phyloP scores from a whole-genome alignment of 208 protist genomes.

The Porcisia hertigi region DNA sequence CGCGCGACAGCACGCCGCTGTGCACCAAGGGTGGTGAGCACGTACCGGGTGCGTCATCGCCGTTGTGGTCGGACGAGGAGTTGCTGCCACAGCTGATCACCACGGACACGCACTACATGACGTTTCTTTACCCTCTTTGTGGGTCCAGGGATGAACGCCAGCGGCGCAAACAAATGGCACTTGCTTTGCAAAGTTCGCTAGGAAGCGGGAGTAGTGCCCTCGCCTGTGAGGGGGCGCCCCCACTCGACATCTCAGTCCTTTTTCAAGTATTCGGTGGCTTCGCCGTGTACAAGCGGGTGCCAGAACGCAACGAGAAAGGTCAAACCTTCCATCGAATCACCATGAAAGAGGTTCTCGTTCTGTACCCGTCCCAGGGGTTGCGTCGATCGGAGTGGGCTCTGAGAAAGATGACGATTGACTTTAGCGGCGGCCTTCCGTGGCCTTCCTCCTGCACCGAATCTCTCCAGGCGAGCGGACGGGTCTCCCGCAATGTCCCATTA shows the following conservation, averaged over 20 bases:
- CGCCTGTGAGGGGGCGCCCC: conserved; percentile 7
- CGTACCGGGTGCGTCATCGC: conserved; percentile 49
- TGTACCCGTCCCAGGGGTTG: conserved; percentile 50
- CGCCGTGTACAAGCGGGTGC: conserved; percentile 38
- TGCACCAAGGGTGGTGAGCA: conserved; percentile 46
- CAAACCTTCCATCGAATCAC: conserved; percentile 13
- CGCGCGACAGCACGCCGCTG: conserved; percentile 25
- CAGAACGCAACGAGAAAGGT: conserved; percentile 6
- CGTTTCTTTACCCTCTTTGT: conserved; percentile 58
- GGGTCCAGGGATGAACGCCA: conserved; percentile 43
- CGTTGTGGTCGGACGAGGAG: conserved; percentile 61
- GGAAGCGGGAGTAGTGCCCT: conserved; percentile 7
- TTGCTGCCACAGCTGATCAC: conserved; percentile 45
- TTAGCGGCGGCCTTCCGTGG: conserved; percentile 74
- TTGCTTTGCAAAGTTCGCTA: conserved; percentile 33
- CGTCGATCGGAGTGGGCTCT: conserved; percentile 40
- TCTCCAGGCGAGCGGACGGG: conserved; percentile 56
- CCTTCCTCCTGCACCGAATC: conserved; percentile 61
- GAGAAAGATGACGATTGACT: conserved; percentile 42
- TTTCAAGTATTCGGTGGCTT: conserved; percentile 84
- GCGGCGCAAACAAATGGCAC: conserved; percentile 36
- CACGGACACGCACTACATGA: conserved; percentile 32
- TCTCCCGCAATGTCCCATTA: conserved; percentile 51
- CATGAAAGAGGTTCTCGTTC: conserved; percentile 72
- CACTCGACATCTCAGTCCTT: conserved; percentile 39